phyloP scores from a whole-genome alignment of 2,329 filamentous ascomycete genomes.

The Pseudonectria foliicola region DNA sequence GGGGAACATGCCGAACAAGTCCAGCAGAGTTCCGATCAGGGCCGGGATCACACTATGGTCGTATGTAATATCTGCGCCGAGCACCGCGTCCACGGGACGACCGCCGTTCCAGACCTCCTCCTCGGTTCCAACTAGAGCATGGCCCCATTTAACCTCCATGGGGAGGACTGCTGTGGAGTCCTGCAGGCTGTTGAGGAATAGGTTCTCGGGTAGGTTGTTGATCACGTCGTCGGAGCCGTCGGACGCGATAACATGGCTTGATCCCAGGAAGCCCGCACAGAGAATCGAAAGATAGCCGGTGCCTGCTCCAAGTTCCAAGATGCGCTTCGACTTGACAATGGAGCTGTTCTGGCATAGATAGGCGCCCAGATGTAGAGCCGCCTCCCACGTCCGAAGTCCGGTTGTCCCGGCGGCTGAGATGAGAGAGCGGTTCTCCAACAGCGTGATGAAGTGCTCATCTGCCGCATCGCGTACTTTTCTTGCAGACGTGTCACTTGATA shows the following conservation, averaged over 20 bases:
- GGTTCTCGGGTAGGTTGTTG: conserved; percentile 57
- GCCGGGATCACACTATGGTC: conserved; percentile 56
- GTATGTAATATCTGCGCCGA: conserved; percentile 76
- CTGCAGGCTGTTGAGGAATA: conserved; percentile 61
- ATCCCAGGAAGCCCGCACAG: conserved; percentile 59
- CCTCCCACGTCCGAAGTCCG: conserved; percentile 75
- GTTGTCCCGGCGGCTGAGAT: conserved; percentile 68
- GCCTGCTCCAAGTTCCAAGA: conserved; percentile 69
- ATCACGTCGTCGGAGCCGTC: conserved; percentile 71
- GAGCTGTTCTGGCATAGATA: conserved; percentile 49
- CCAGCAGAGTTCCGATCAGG: conserved; percentile 56
- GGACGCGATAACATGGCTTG: conserved; percentile 56
- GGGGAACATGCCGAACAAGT: conserved; percentile 53
- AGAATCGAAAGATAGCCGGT: conserved; percentile 71
- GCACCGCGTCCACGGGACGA: conserved; percentile 50
- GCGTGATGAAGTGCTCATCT: conserved; percentile 38
- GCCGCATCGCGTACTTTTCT: background rate
- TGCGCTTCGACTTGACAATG: conserved; percentile 44
- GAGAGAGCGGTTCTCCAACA: conserved; percentile 62
- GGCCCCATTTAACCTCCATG: conserved; percentile 59
- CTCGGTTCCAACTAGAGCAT: conserved; percentile 50
- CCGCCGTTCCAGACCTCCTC: conserved; percentile 45
- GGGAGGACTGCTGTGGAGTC: conserved; percentile 36
- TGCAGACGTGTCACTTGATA: conserved; percentile 10
- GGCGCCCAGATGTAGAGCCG: conserved; percentile 64